phyloP scores from a whole-genome alignment of 306 rosid species.

The Astragalus membranaceus region DNA sequence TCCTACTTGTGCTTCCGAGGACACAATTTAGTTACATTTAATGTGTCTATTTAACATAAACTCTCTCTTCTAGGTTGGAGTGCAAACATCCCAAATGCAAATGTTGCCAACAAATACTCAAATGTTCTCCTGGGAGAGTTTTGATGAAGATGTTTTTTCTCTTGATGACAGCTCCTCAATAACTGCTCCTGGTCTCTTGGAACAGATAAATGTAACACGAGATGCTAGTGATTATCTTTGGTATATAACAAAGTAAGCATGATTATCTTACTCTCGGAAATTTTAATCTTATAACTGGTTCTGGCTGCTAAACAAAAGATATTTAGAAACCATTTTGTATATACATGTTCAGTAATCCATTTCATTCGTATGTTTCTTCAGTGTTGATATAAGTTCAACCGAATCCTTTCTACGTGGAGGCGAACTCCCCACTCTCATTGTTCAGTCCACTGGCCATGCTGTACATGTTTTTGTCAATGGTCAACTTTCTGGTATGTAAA shows the following conservation, averaged over 20 bases:
- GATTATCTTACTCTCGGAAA: not conserved
- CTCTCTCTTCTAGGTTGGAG: conserved; percentile 66
- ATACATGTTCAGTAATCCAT: not conserved
- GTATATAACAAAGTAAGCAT: conserved; percentile 83
- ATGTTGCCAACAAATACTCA: conserved; percentile 77
- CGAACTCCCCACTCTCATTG: conserved; percentile 77
- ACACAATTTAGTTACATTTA: conserved; percentile 2
- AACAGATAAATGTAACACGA: conserved; percentile 88
- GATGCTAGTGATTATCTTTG: conserved; percentile 93
- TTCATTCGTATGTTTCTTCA: conserved; percentile 35
- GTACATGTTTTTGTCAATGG: conserved; percentile 89
- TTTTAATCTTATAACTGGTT: not conserved
- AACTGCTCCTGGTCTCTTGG: conserved; percentile 77
- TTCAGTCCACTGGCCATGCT: conserved; percentile 92
- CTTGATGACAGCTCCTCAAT: conserved; percentile 51
- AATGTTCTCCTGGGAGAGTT: conserved; percentile 80
- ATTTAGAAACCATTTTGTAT: not conserved
- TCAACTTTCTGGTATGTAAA: conserved; percentile 61
- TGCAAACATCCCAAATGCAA: conserved; percentile 92
- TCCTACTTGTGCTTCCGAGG: not conserved
- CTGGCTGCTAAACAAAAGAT: not conserved
- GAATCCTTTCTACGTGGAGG: conserved; percentile 90
- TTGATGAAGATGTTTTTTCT: conserved; percentile 68
- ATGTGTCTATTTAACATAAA: not conserved
- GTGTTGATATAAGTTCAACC: conserved; percentile 66